Evolutionary conservation across 176 grass and related monocot genomes (phyloP), one percentile per base, ranked within the genome.

Genomic region (Oropetium thomaeum): DNA sequence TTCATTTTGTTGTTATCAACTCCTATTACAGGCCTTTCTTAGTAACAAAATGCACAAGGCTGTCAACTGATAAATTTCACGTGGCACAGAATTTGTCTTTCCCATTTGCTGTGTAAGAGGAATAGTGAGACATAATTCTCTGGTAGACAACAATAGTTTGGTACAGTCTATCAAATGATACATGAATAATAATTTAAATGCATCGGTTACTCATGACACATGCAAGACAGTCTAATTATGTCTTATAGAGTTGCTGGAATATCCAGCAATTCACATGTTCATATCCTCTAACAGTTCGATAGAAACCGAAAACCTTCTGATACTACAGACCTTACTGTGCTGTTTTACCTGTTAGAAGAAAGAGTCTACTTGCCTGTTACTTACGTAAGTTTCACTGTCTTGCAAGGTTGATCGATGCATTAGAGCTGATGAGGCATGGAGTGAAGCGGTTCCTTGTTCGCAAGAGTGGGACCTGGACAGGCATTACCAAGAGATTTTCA

Each of bases 341-440:
- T 41, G 39, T 41, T 3, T n/a, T n/a, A n/a, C n/a, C n/a, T n/a
- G n/a, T n/a, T n/a, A n/a, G n/a, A 37, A 41, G 39, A 62, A 73
- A 73, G 0, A 69, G 15, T 39, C 62, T 69, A 27, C 32, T 43
- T 72, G 41, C 14, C 13, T 79, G 13, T 74, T 45, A 55, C 58
- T 63, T 14, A 79, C 52, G 53, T 34, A 71, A 32, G 10, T 71
- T 63, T 1, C 63, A 15, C 69, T 83, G 27, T 25, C 19, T 45
- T 67, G 16, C 38, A 54, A 97, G 94, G 90, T 89, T 97, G 86
- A 97, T 97, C 29, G 94, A 97, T 30, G 90, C 88, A 60, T 70
- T 97, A 54, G 94, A 97, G 28, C 66, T 97, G 78, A 97, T 97
- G 94, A 97, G 84, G 71, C 84, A 93, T 81, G 94, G 94, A 80